Conservation (phyloP, 208 protist genomes). For the Leishmania tropica region DNA sequence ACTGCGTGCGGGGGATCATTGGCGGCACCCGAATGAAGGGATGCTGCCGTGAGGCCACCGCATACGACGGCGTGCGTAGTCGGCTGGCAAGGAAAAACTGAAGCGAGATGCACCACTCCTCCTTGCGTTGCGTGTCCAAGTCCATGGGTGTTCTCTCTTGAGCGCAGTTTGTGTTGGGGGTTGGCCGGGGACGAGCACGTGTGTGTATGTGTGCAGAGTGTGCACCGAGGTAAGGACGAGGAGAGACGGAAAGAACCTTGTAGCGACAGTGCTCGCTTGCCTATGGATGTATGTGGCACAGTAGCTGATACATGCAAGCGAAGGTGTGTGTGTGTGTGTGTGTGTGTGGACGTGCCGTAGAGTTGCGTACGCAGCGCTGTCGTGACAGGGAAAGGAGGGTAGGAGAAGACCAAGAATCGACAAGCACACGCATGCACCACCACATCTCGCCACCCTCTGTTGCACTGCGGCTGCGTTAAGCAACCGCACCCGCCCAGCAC, state of each 20-base stretch:
- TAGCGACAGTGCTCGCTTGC: background rate
- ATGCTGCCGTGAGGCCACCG: constrained; percentile 33
- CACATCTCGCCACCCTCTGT: background rate
- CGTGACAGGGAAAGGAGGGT: background rate
- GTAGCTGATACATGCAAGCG: background rate
- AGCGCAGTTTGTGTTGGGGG: background rate
- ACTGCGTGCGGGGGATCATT: constrained; percentile 68
- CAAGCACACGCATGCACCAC: background rate
- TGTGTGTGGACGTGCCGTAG: background rate
- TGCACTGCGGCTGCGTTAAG: background rate
- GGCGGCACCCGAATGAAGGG: constrained; percentile 46
- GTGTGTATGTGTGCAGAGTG: background rate
- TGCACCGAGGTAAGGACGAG: background rate
- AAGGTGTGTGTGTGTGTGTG: background rate
- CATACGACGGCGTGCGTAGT: constrained; percentile 55
- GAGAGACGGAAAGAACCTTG: background rate
- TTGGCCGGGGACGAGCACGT: background rate
- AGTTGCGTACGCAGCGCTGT: background rate
- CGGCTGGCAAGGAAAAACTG: constrained; percentile 60
- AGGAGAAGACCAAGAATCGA: background rate
- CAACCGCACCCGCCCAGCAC: background rate
- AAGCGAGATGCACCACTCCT: constrained; percentile 62
- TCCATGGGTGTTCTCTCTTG: constrained; percentile 25
- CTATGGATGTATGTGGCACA: background rate
- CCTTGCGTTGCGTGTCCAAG: constrained; percentile 37